A percentile compares a stretch with the other conserved stretches of the same genome.
Evolutionary conservation across 257 asterid species (phyloP).

Genomic region (Hygrophila difformis): DNA sequence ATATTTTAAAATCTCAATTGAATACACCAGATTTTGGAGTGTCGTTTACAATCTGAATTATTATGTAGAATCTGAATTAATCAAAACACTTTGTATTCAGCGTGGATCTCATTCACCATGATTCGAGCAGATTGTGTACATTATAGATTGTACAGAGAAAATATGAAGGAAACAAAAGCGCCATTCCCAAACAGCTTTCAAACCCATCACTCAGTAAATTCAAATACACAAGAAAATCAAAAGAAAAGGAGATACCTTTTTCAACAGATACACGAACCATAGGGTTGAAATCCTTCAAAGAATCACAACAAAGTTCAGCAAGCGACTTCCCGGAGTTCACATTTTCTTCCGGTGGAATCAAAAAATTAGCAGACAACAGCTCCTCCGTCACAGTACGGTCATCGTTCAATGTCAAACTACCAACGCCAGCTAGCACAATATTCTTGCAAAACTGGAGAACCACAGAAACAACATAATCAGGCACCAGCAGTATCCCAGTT

Average conservation of each 20-base stretch:
- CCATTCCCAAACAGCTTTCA: background rate
- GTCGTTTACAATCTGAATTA: too few relatives aligned
- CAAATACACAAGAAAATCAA: background rate
- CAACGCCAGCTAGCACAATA: conserved; percentile 93
- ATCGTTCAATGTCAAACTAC: conserved; percentile 81
- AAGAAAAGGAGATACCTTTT: conserved; percentile 37
- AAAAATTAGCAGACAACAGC: conserved; percentile 63
- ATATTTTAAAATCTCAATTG: too few relatives aligned
- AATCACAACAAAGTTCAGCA: conserved; percentile 84
- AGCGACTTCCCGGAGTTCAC: conserved; percentile 48
- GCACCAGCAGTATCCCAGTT: background rate
- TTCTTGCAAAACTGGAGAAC: conserved; percentile 88
- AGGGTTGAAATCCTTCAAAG: conserved; percentile 90
- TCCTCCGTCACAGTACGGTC: conserved; percentile 67
- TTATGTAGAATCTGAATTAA: too few relatives aligned
- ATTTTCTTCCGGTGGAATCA: conserved; percentile 49
- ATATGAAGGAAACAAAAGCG: conserved; percentile 2
- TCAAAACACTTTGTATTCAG: too few relatives aligned
- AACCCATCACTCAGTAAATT: background rate
- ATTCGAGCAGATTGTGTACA: background rate
- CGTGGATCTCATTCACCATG: background rate
- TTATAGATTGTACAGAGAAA: too few relatives aligned
- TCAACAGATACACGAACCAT: conserved; percentile 91
- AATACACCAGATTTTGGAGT: too few relatives aligned
- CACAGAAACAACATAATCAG: background rate